A percentile compares a stretch with the other conserved stretches of the same genome.
These are phyloP conservation scores for Trifolium fragiferum DNA, from an alignment of 306 rosid genomes.

Conservation along the genomic window DNA sequence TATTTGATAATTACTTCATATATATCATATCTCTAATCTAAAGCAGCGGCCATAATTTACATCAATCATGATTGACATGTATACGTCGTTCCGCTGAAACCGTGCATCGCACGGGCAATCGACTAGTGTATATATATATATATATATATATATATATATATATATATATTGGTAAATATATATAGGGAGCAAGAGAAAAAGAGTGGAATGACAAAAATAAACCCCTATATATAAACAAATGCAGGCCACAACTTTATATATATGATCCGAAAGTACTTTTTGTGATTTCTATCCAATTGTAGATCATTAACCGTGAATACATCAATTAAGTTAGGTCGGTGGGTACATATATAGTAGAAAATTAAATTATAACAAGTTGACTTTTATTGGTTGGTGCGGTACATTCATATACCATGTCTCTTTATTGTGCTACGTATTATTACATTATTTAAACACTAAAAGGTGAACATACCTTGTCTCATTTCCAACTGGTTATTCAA, in stretches of 20 bases:
- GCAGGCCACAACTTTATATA: background rate
- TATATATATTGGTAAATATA: too few relatives aligned
- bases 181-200: too few relatives aligned
- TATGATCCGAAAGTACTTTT: background rate
- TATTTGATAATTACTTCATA: too few relatives aligned
- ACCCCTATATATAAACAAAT: background rate
- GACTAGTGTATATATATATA: too few relatives aligned
- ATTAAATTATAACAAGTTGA: slow-evolving; percentile 46
- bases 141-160: too few relatives aligned
- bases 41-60: too few relatives aligned
- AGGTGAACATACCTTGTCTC: slow-evolving; percentile 8
- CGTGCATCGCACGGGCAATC: too few relatives aligned
- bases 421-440: slow-evolving; percentile 33
- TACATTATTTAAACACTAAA: slow-evolving; percentile 36
- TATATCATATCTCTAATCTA: too few relatives aligned
- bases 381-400: slow-evolving; percentile 26
- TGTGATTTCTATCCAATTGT: background rate
- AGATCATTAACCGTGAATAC: slow-evolving; percentile 29
- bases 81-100: too few relatives aligned
- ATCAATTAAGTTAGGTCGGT: slow-evolving; percentile 42
- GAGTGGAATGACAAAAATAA: too few relatives aligned
- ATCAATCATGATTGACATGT: too few relatives aligned
- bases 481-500: slow-evolving; percentile 31
- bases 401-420: slow-evolving; percentile 15
- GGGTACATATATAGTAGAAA: slow-evolving; percentile 24